phyloP scores from a whole-genome alignment of 495 filamentous ascomycete species.

The Usnea hakonensis region DNA sequence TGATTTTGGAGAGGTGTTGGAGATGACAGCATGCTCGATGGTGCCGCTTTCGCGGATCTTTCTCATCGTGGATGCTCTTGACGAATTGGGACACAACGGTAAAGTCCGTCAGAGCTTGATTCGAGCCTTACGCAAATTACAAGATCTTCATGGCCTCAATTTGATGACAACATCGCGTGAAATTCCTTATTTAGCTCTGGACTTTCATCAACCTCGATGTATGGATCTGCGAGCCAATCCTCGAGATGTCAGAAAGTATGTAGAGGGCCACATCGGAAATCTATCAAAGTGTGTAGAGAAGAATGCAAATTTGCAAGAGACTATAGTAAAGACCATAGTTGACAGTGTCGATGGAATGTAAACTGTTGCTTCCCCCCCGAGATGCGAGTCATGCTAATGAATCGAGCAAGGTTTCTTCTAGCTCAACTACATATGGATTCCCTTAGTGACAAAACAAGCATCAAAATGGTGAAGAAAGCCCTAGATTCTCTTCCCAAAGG shows the following conservation, averaged over 20 bases:
- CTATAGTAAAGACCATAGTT: background rate
- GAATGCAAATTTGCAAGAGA: background rate
- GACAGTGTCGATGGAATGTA: background rate
- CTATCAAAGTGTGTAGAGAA: background rate
- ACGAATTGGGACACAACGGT: conserved; percentile 33
- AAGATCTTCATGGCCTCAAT: background rate
- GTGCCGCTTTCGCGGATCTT: conserved; percentile 6
- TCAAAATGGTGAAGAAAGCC: conserved; percentile 26
- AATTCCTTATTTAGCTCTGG: conserved; percentile 28
- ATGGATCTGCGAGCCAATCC: conserved; percentile 36
- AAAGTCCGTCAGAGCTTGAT: conserved; percentile 3
- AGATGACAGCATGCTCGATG: background rate
- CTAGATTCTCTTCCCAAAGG: conserved; percentile 23
- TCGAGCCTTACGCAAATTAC: background rate
- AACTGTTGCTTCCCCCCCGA: background rate
- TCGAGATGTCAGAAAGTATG: conserved; percentile 32
- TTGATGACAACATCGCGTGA: conserved; percentile 14
- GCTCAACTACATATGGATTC: conserved; percentile 40
- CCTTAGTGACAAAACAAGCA: conserved; percentile 29
- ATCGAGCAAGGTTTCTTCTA: conserved; percentile 38
- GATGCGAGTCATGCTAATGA: background rate
- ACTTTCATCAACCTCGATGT: conserved; percentile 20
- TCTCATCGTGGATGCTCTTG: conserved; percentile 36
- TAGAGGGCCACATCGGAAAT: conserved; percentile 12
- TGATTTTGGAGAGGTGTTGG: conserved; percentile 3